Base-by-base conservation (phyloP, 179 eudicot genomes). In the Dionaea muscipula region DNA sequence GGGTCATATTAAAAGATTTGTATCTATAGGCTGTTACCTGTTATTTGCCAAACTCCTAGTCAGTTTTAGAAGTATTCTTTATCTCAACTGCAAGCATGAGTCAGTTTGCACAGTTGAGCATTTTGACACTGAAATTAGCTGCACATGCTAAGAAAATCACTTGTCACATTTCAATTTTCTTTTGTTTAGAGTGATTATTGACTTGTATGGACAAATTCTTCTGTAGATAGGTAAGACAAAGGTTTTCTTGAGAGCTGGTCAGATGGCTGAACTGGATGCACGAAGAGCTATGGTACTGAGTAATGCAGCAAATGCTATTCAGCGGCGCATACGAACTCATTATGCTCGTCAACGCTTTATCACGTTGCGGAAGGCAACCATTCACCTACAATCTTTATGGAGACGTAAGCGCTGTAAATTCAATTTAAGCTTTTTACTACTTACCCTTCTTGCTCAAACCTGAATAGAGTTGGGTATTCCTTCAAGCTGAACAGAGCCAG, bases 241-340 rank as follows among this genome's bases (percentile, higher is more conserved):
- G 77, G 83, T 91, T 39, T 91, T 91, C 70, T 72, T 91, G 41
- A 77, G 98, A 77, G 98, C 94, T 65, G 98, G 98, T 65, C 95
- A 91, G 75, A 91, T 91, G 98, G 98, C 98, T 28, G 98, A 91
- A 66, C 69, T 91, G 53, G 95, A 91, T 80, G 95, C 91, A 51
- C 72, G 86, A 47, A 80, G 98, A 69, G 64, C 94, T 23, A 94
- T 84, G 72, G 88, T 91, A 44, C 88, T 91, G 46, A 69, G 72
- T 49, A 56, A 48, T 72, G 98, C 98, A 55, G 98, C 98, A 50
- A 87, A 82, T 72, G 61, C 64, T 47, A 84, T 91, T 58, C 98
- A 91, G 68, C 69, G 85, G 55, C 82, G 91, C 22, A 63, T 74
- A 55, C 72, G 86, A 63, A 91, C 95, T 61, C 78, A 91, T 74